Base-by-base conservation (phyloP, 2,329 filamentous ascomycete species). In the Pseudogymnoascus sp. region DNA sequence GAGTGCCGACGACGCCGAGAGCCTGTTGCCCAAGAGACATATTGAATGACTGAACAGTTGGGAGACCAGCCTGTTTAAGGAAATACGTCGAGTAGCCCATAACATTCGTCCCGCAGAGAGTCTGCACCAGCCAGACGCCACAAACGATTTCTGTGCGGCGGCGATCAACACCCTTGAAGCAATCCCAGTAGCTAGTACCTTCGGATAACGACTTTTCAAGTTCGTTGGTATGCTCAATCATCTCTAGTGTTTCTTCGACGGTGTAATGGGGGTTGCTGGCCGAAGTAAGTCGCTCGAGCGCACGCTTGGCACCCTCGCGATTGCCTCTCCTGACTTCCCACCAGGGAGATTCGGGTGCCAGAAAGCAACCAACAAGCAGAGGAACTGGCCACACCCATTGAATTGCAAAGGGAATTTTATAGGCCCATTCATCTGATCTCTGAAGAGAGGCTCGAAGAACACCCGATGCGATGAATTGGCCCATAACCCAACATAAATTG, bases 71-170 rank as follows among this genome's bases (percentile, higher is more conserved):
- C 65, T 82, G 79, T 64, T 81, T 74, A 70, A 85, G 85, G 70
- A 80, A 80, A 68, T 84, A 84, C 2, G 83, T 87, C 1, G 82
- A 83, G 64, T 85, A 88, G 63, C 83, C 83, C 65, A 85, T 83
- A 63, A 88, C 80, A n/a, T 85, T 81, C 63, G 84, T 82, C 8
- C 85, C 84, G 61, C 80, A 83, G 2, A 86, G 74, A 10, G 85
- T 83, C 69, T 88, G 85, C 1, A 84, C 83, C 8, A 82, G 77
- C 75, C 85, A 88, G 4, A 83, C 81, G 65, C 84, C 82, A 61
- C 77, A 75, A 1, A 78, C 77, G 21, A 83, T 80, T 67, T 83
- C 80, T 0, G 81, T 83, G n/a, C 81, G 77, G 12, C 79, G 74
- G 14, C 77, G 68, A 65, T 81, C 80, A 41, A 75, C 71, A 0